Evolutionary conservation across 345 rosid species (phyloP), one percentile per base, ranked within the genome.

Genomic region (Balakata baccata): DNA sequence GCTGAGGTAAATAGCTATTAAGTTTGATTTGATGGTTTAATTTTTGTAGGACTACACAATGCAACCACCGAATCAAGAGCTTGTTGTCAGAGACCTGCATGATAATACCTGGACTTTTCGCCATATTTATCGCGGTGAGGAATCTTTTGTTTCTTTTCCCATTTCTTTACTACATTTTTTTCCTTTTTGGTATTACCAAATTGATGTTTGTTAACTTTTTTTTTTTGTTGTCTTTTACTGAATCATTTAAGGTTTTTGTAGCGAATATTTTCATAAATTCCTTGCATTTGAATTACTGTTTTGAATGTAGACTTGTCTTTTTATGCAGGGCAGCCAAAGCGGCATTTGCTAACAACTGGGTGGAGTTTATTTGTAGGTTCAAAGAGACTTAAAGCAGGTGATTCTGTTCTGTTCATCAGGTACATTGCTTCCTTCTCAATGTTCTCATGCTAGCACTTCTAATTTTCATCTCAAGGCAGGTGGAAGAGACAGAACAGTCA

Each of bases 331-430:
- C 98, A 96, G 81, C 99, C 99, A 14, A 96, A 96, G 81, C 86
- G 98, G 39, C 99, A 96, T 78, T 98, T 96, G 76, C 87, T 96
- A 22, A 96, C 99, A 34, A 93, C 97, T 18, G 99, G 97, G 22
- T 96, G 99, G 99, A 96, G 99, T 82, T 79, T 91, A 81, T 96
- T 96, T 78, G 95, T 91, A 51, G 95, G 99, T 7, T 89, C 99
- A 6, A 96, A 96, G 83, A 89, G 98, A 84, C 87, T 96, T 14
- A 90, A 90, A 77, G 97, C 99, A 6, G 99, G 99, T 5, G 99
- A 96, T 84, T 87, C 99, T 64, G 96, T 96, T 70, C 79, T 96
- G 76, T 96, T 96, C 81, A 93, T 96, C 74, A 91, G 97, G 98
- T 92, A 84, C 77, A 29, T 54, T 46, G 17, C 58, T 64, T 53